Percentiles rank a stretch among this genome's conserved stretches.
Conservation (phyloP, 371 early-diverging fungal genomes). For the Thermomucor indicae-seudaticae region DNA sequence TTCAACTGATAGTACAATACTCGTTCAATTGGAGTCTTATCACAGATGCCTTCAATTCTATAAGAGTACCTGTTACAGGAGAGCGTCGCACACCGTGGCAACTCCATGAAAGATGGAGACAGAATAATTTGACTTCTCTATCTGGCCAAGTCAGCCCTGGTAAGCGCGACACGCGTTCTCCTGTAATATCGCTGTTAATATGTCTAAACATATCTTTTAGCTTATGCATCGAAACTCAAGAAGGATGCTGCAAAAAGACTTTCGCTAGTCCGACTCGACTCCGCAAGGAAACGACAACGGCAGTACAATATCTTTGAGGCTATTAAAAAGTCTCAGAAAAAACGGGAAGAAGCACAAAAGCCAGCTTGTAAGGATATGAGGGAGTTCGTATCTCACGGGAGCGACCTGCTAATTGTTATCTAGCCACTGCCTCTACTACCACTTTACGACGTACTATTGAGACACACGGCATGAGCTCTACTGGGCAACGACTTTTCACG, state of each 20-base stretch:
- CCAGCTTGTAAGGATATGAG: constrained; percentile 11
- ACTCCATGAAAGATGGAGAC: constrained; percentile 54
- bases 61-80: constrained; percentile 47
- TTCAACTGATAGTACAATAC: constrained; percentile 51
- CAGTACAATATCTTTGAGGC: constrained; percentile 44
- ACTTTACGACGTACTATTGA: constrained; percentile 46
- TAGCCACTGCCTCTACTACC: too few species aligned
- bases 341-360: constrained; percentile 43
- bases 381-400: not conserved
- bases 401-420: too few species aligned
- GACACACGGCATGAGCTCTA: constrained; percentile 37
- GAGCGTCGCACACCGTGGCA: constrained; percentile 67
- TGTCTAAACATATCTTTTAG: too few species aligned
- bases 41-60: constrained; percentile 54
- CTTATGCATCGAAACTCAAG: constrained; percentile 20
- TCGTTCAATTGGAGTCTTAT: constrained; percentile 71
- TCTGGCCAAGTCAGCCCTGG: constrained; percentile 49
- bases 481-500: constrained; percentile 51
- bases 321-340: constrained; percentile 45
- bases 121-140: constrained; percentile 34
- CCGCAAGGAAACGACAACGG: constrained; percentile 34
- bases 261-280: constrained; percentile 29
- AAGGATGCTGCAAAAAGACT: constrained; percentile 24
- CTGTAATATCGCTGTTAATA: too few species aligned
- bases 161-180: constrained; percentile 3